Evolutionary conservation across 2,329 filamentous ascomycete species (phyloP).

Genomic region (Diaporthe amygdali): DNA sequence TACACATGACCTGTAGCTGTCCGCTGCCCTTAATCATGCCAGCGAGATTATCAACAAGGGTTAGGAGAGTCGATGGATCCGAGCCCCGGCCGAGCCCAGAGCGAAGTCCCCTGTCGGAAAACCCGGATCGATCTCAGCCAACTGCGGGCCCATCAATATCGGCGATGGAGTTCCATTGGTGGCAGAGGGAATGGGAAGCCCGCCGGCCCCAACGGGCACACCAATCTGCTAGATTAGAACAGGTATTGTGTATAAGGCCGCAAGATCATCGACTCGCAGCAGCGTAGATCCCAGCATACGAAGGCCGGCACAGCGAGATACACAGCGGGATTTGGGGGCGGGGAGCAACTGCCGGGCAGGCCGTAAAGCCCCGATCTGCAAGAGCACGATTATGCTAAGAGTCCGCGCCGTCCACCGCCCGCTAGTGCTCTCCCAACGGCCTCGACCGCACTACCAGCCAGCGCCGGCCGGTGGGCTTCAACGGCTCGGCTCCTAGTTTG

Average conservation of each 20-base stretch:
- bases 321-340: not conserved
- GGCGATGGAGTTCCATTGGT: not conserved
- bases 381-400: not conserved
- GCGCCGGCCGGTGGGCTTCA: not conserved
- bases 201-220: not conserved
- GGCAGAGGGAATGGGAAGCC: not conserved
- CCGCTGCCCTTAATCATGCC: slow-evolving; percentile 3
- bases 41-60: slow-evolving; percentile 8
- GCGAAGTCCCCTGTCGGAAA: not conserved
- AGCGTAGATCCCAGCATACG: not conserved
- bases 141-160: not conserved
- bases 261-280: slow-evolving; percentile 6
- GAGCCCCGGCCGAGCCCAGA: not conserved
- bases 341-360: slow-evolving; percentile 10
- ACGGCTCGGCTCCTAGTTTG: not conserved
- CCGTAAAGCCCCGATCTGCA: not conserved
- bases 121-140: not conserved
- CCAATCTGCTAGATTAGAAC: not conserved
- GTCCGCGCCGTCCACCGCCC: not conserved
- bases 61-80: not conserved
- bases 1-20: not conserved
- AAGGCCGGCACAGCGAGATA: not conserved
- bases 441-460: not conserved
- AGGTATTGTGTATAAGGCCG: slow-evolving; percentile 14
- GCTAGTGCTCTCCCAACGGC: not conserved